Conservation (phyloP, 1,139 yeast genomes). For the Sugiyamaella xylanicola region DNA sequence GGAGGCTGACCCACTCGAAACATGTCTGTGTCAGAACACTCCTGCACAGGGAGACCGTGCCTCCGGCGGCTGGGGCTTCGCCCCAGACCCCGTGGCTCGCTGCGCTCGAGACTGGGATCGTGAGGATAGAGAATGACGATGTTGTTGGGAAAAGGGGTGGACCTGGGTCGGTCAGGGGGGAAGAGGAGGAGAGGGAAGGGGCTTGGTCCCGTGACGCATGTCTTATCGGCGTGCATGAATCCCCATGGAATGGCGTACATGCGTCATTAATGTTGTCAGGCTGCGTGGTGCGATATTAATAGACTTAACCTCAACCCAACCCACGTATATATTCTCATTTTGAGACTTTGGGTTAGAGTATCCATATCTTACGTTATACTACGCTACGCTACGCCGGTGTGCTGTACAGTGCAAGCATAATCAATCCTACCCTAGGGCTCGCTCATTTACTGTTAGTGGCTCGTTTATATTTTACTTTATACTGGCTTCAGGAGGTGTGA, state of each 20-base stretch:
- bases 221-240: conserved; percentile 14
- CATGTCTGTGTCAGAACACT: too few species aligned
- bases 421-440: neutral
- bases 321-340: neutral
- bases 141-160: too few species aligned
- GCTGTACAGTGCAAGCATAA: neutral
- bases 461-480: neutral
- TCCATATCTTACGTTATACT: neutral
- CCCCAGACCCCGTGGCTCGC: neutral
- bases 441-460: neutral
- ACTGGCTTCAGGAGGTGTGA: neutral
- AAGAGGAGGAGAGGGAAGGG: neutral
- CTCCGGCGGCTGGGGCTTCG: neutral
- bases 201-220: neutral
- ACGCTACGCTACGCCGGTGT: too few species aligned
- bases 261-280: neutral
- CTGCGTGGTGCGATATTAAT: conserved; percentile 6
- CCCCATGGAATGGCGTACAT: conserved; percentile 5
- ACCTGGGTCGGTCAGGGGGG: neutral
- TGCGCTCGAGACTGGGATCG: neutral
- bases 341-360: neutral
- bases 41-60: too few species aligned
- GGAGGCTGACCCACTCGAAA: neutral
- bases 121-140: too few species aligned
- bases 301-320: conserved; percentile 5